These are phyloP conservation scores for Stachybotrys chartarum DNA, from an alignment of 2,329 filamentous ascomycete genomes.

Conservation along the genomic window DNA sequence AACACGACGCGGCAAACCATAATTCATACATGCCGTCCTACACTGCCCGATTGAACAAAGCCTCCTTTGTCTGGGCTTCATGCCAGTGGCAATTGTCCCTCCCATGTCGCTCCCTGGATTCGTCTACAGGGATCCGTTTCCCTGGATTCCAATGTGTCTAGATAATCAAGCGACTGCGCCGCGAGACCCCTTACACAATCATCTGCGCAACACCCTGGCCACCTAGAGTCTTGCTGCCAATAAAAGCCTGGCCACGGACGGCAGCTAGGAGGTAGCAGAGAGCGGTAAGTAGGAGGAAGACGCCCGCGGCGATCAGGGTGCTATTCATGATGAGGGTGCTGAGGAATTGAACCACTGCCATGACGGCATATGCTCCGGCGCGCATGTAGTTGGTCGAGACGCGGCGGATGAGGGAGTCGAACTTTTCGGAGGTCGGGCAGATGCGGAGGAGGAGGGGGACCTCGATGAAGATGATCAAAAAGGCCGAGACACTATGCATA, in stretches of 20 bases:
- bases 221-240: conserved; percentile 92
- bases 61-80: background rate
- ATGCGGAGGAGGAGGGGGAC: conserved; percentile 93
- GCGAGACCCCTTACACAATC: conserved; percentile 63
- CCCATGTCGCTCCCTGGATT: background rate
- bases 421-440: conserved; percentile 86
- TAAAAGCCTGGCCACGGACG: conserved; percentile 76
- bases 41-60: background rate
- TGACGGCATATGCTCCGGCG: conserved; percentile 73
- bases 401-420: conserved; percentile 82
- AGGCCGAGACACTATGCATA: conserved; percentile 52
- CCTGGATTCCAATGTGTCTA: too few relatives aligned
- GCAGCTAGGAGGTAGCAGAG: conserved; percentile 76
- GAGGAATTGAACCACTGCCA: conserved; percentile 80
- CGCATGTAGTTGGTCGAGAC: conserved; percentile 98
- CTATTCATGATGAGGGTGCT: conserved; percentile 60
- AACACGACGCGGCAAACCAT: background rate
- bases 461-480: conserved; percentile 78
- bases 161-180: too few relatives aligned
- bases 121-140: too few relatives aligned
- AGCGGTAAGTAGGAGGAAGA: conserved; percentile 70
- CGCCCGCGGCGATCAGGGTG: conserved; percentile 77
- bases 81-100: background rate
- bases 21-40: background rate
- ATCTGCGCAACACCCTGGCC: conserved; percentile 93